phyloP scores from a whole-genome alignment of 306 rosid species.

The Acacia acuminata region DNA sequence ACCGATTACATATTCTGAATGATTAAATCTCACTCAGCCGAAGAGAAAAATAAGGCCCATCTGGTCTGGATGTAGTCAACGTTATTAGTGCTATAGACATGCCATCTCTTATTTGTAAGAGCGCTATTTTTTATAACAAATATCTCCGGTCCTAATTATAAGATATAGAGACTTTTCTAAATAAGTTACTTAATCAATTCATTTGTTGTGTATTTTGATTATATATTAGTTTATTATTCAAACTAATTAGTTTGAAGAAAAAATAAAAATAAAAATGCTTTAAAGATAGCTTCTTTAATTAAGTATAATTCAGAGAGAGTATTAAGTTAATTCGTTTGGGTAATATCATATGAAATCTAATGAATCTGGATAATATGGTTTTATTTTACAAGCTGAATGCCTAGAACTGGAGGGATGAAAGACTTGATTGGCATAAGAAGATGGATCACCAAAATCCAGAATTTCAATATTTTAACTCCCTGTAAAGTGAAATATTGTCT shows the following conservation, averaged over 20 bases:
- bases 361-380: neutral
- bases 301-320: too few relatives aligned
- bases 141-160: too few relatives aligned
- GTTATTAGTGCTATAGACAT: neutral
- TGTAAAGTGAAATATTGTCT: neutral
- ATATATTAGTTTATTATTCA: too few relatives aligned
- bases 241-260: too few relatives aligned
- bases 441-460: neutral
- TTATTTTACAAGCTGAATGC: neutral
- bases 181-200: too few relatives aligned
- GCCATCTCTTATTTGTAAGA: neutral
- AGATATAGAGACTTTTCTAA: too few relatives aligned
- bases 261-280: too few relatives aligned
- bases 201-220: too few relatives aligned
- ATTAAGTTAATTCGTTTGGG: neutral
- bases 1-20: neutral
- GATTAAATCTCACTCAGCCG: neutral
- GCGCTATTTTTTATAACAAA: neutral
- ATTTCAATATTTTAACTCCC: conserved; percentile 1
- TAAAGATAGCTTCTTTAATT: too few relatives aligned
- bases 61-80: neutral
- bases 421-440: neutral
- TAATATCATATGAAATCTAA: neutral
- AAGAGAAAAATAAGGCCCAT: neutral
- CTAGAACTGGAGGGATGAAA: conserved; percentile 11